A percentile compares a stretch with the other conserved stretches of the same genome.
Evolutionary conservation across 1,284 basidiomycete genomes (phyloP).

Genomic region (Malassezia sympodialis): DNA sequence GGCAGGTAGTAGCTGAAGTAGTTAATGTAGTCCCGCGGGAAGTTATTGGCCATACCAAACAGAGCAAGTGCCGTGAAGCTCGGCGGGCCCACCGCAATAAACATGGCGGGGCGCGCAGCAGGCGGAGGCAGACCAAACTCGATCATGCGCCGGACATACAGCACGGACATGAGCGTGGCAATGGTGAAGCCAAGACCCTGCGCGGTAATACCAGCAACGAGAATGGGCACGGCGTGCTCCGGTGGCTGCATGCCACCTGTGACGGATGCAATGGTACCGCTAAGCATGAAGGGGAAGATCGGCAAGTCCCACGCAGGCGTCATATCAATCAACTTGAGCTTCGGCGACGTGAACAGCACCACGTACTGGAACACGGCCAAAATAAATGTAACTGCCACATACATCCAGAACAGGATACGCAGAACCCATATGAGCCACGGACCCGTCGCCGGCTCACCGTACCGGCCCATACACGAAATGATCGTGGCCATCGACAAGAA

Average conservation of each 20-base stretch:
- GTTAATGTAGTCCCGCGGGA: not conserved
- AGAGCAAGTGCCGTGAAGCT: slow-evolving; percentile 23
- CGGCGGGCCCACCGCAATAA: slow-evolving; percentile 24
- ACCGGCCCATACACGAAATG: not conserved
- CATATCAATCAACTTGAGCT: slow-evolving; percentile 20
- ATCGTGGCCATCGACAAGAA: not conserved
- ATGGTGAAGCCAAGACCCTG: slow-evolving; percentile 22
- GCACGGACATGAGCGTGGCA: slow-evolving; percentile 20
- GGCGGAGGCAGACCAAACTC: slow-evolving; percentile 16
- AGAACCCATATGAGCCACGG: not conserved
- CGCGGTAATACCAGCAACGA: slow-evolving; percentile 19
- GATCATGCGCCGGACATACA: slow-evolving; percentile 21
- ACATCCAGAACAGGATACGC: not conserved
- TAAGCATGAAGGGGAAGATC: slow-evolving; percentile 28
- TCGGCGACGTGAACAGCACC: not conserved
- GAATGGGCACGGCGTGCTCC: slow-evolving; percentile 5
- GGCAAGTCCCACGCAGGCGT: slow-evolving; percentile 23
- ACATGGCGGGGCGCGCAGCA: slow-evolving; percentile 16
- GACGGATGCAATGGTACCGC: slow-evolving; percentile 13
- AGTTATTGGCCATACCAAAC: slow-evolving; percentile 10
- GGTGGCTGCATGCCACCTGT: slow-evolving; percentile 9
- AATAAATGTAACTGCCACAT: not conserved
- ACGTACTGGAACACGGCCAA: not conserved
- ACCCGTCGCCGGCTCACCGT: not conserved
- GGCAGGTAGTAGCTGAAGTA: not conserved